Evolutionary conservation across 441 rosid species (phyloP).

Genomic region (Kokia cookei): DNA sequence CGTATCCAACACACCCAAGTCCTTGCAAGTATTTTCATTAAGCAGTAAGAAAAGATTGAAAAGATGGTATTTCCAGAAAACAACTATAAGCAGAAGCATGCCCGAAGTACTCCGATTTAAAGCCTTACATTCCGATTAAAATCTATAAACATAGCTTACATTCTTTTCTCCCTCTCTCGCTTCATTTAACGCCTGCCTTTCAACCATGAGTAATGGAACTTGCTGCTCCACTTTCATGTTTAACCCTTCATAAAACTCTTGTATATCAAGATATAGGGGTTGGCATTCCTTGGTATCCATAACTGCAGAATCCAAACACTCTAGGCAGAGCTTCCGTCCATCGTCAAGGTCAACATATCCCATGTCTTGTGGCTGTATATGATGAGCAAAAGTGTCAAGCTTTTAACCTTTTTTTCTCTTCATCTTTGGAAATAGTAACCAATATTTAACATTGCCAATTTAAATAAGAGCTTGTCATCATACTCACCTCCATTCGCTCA

Average conservation of each 20-base stretch:
- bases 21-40: background rate
- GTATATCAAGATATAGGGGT: slow-evolving; percentile 56
- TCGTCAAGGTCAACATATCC: slow-evolving; percentile 47
- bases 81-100: background rate
- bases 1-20: background rate
- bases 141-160: slow-evolving; percentile 24
- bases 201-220: slow-evolving; percentile 64
- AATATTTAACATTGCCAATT: background rate
- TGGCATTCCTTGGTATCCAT: slow-evolving; percentile 62
- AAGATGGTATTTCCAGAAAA: background rate
- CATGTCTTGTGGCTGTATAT: slow-evolving; percentile 49
- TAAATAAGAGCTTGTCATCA: slow-evolving; percentile 2
- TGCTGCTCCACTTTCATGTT: slow-evolving; percentile 65
- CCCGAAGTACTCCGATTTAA: background rate
- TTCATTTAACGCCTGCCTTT: slow-evolving; percentile 66
- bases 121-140: background rate
- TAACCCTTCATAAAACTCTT: slow-evolving; percentile 51
- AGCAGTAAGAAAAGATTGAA: background rate
- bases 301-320: slow-evolving; percentile 68
- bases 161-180: slow-evolving; percentile 76
- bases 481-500: slow-evolving; percentile 75
- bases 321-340: slow-evolving; percentile 69
- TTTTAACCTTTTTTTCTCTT: background rate
- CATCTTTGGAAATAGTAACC: background rate
- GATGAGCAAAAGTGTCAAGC: slow-evolving; percentile 8